Percentiles rank a stretch among this genome's conserved stretches.
These are phyloP conservation scores for Crucihimalaya himalaica DNA, from an alignment of 345 rosid species.

Conservation along the genomic window DNA sequence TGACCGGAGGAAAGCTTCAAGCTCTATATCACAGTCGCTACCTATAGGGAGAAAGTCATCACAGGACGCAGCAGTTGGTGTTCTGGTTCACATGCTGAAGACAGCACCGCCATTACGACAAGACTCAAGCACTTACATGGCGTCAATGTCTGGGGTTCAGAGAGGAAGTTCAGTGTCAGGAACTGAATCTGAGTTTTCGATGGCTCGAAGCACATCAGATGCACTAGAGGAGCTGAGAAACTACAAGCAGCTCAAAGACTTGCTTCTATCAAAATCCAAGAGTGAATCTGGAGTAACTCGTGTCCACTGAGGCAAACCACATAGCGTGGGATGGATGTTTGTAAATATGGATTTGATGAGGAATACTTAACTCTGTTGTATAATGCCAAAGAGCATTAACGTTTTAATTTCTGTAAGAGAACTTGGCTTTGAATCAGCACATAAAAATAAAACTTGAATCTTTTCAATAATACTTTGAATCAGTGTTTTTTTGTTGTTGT, in stretches of 20 bases:
- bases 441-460: not conserved
- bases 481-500: not conserved
- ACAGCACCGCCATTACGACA: conserved; percentile 78
- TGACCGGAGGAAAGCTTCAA: conserved; percentile 50
- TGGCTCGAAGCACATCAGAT: conserved; percentile 70
- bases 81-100: conserved; percentile 78
- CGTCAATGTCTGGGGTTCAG: conserved; percentile 51
- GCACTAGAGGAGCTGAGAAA: conserved; percentile 85
- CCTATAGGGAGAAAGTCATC: conserved; percentile 67
- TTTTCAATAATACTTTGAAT: no score
- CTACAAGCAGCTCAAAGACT: conserved; percentile 76
- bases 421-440: conserved; percentile 17
- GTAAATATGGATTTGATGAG: conserved; percentile 31
- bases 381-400: conserved; percentile 3
- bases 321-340: conserved; percentile 11
- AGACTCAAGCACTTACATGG: conserved; percentile 67
- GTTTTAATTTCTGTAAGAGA: conserved; percentile 23
- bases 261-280: conserved; percentile 69
- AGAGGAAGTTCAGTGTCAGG: conserved; percentile 51
- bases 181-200: conserved; percentile 66
- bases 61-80: conserved; percentile 89
- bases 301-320: conserved; percentile 34
- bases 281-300: conserved; percentile 48
- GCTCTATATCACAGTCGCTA: conserved; percentile 46
- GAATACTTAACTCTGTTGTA: conserved; percentile 3